A percentile compares a stretch with the other conserved stretches of the same genome.
These are phyloP conservation scores for Raphanus sativus DNA, from an alignment of 345 rosid genomes.

Conservation along the genomic window DNA sequence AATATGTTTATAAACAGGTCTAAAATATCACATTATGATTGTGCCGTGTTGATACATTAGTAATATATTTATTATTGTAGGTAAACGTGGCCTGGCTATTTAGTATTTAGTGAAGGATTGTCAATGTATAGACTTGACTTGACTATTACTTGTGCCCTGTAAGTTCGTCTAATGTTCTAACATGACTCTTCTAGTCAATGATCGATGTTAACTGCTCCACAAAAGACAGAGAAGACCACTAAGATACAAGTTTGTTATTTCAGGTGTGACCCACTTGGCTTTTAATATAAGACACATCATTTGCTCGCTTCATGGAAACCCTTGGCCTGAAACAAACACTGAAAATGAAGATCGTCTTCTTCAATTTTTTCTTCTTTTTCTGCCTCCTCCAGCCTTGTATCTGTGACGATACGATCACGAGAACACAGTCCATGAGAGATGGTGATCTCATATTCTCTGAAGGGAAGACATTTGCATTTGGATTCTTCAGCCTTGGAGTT, in stretches of 20 bases:
- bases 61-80: neutral
- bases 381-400: too few relatives aligned
- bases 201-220: neutral
- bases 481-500: too few relatives aligned
- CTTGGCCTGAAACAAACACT: constrained; percentile 1
- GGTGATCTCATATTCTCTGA: too few relatives aligned
- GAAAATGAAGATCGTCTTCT: too few relatives aligned
- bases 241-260: constrained; percentile 26
- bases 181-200: constrained; percentile 22
- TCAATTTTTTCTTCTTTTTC: too few relatives aligned
- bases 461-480: too few relatives aligned
- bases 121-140: constrained; percentile 20
- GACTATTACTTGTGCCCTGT: constrained; percentile 15
- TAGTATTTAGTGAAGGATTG: constrained; percentile 7
- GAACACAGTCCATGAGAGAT: too few relatives aligned
- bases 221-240: neutral
- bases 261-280: constrained; percentile 10
- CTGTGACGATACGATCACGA: too few relatives aligned
- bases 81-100: neutral
- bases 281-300: neutral
- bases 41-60: neutral
- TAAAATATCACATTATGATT: too few relatives aligned
- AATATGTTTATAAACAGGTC: too few relatives aligned
- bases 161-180: constrained; percentile 20
- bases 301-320: constrained; percentile 13